phyloP scores from a whole-genome alignment of 352 stramenopile species.

The Pythium oligandrum region DNA sequence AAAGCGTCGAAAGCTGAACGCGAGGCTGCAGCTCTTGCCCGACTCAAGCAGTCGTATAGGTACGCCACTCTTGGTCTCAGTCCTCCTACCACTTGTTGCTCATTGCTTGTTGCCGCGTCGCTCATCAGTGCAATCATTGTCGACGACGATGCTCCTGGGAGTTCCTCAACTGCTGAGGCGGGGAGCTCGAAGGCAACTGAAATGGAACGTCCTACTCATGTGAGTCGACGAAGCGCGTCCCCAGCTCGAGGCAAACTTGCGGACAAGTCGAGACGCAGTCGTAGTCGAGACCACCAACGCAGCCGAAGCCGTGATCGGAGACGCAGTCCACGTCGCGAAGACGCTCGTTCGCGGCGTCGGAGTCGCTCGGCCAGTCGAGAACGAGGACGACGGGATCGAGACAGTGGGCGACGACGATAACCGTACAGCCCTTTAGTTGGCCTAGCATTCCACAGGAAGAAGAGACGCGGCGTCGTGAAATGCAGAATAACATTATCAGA shows the following conservation, averaged over 20 bases:
- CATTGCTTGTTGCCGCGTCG: not conserved
- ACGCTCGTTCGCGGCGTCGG: slow-evolving; percentile 2
- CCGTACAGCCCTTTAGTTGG: no score
- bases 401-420: not conserved
- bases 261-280: slow-evolving; percentile 1
- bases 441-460: no score
- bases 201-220: no score
- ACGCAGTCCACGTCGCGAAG: slow-evolving; percentile 18
- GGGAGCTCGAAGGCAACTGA: no score
- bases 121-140: slow-evolving; percentile 13
- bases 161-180: no score
- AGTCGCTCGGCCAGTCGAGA: slow-evolving; percentile 15
- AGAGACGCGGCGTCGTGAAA: no score
- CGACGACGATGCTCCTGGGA: not conserved
- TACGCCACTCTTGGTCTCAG: slow-evolving; percentile 8
- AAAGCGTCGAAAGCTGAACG: slow-evolving; percentile 73
- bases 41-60: slow-evolving; percentile 80
- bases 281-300: slow-evolving; percentile 16
- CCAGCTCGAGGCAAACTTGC: slow-evolving; percentile 25
- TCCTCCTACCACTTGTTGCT: not conserved
- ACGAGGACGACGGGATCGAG: slow-evolving; percentile 4
- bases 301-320: slow-evolving; percentile 1
- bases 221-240: slow-evolving; percentile 9
- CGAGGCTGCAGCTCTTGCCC: slow-evolving; percentile 74
- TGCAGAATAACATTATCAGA: no score